These are phyloP conservation scores for Epichloe sp. DNA, from an alignment of 2,329 filamentous ascomycete genomes.

Conservation along the genomic window DNA sequence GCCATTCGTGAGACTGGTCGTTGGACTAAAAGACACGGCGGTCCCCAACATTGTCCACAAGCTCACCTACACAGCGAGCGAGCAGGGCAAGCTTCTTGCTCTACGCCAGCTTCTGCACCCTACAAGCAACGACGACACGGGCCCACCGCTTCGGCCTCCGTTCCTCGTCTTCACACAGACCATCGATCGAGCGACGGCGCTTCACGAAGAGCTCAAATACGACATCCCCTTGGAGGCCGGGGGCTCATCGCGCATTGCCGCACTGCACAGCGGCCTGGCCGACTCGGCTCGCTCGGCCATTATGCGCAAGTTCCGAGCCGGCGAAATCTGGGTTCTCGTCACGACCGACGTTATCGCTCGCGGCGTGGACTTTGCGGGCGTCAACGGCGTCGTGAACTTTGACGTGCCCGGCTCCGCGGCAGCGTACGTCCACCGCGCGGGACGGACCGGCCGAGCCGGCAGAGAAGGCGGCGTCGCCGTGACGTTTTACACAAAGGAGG, in stretches of 20 bases:
- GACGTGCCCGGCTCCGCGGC: constrained; percentile 88
- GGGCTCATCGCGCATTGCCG: constrained; percentile 70
- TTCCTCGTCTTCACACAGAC: constrained; percentile 96
- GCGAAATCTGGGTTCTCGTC: constrained; percentile 92
- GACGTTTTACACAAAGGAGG: constrained; percentile 91
- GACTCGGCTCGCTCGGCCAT: constrained; percentile 63
- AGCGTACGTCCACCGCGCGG: constrained; percentile 85
- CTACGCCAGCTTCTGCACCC: constrained; percentile 83
- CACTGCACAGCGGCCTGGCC: constrained; percentile 77
- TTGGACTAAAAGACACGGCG: constrained; percentile 92
- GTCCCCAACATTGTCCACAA: constrained; percentile 86
- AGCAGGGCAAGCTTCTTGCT: constrained; percentile 85
- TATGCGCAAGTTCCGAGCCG: constrained; percentile 80
- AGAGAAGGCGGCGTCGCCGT: constrained; percentile 79
- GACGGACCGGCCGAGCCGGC: constrained; percentile 79
- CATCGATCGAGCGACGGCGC: constrained; percentile 74
- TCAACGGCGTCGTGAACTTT: constrained; percentile 96
- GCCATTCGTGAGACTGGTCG: constrained; percentile 68
- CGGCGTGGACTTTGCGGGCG: constrained; percentile 85
- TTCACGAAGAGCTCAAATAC: constrained; percentile 83
- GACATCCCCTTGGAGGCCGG: constrained; percentile 86
- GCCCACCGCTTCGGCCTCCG: constrained; percentile 60
- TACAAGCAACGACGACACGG: constrained; percentile 39
- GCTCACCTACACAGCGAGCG: constrained; percentile 80
- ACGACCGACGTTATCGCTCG: constrained; percentile 88